Evolutionary conservation across 192 early-diverging fungal species (phyloP).

Genomic region (Coemansia sp.): DNA sequence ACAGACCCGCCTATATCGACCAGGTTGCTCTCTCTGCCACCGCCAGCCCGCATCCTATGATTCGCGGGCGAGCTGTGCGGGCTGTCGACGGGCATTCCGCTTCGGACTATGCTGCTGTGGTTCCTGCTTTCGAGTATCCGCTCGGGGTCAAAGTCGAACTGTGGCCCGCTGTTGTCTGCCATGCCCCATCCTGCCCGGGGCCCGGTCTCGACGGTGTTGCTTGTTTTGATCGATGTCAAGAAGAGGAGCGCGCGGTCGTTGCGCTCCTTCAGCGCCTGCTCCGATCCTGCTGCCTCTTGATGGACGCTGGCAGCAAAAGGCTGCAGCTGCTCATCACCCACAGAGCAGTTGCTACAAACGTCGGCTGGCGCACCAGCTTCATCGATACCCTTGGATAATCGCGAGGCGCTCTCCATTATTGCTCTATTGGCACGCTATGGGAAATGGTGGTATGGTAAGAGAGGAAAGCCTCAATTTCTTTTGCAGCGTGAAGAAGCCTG

Average conservation of each 20-base stretch:
- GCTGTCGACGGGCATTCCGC: background rate
- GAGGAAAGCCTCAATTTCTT: too few species aligned
- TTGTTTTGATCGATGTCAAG: slow-evolving; percentile 30
- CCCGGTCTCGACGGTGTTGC: slow-evolving; percentile 18
- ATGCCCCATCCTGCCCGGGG: background rate
- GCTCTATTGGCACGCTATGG: too few species aligned
- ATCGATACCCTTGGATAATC: too few species aligned
- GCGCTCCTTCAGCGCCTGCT: background rate
- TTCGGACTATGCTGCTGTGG: background rate
- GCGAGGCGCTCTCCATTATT: too few species aligned
- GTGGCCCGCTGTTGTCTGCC: background rate
- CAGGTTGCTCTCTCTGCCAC: too few species aligned
- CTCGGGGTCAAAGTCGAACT: slow-evolving; percentile 16
- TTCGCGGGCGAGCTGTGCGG: background rate
- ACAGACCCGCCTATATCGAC: background rate
- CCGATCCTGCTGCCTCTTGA: background rate
- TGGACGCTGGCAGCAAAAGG: too few species aligned
- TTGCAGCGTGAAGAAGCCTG: too few species aligned
- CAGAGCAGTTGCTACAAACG: too few species aligned
- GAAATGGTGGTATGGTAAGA: too few species aligned
- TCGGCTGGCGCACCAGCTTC: too few species aligned
- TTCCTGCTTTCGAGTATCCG: slow-evolving; percentile 5
- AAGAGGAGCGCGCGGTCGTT: slow-evolving; percentile 35
- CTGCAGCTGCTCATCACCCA: background rate
- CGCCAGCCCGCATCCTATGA: background rate